phyloP scores from a whole-genome alignment of 1,284 basidiomycete genomes.

The Irpex sp. region DNA sequence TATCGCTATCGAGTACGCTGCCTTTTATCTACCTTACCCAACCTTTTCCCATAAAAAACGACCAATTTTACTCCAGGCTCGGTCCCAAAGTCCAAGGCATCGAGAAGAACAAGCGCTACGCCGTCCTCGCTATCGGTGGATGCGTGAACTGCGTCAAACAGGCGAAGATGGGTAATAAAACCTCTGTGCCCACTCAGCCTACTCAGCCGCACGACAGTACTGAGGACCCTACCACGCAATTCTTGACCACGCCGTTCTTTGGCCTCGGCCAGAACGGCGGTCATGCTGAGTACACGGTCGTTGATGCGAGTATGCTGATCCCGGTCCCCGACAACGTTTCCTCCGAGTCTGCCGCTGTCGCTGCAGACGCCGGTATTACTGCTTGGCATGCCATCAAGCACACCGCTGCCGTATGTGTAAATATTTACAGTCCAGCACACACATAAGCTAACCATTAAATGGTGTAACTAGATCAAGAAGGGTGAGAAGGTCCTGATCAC shows the following conservation, averaged over 20 bases:
- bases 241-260: conserved; percentile 6
- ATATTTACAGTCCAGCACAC: neutral
- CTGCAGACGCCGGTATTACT: conserved; percentile 24
- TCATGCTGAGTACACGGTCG: conserved; percentile 21
- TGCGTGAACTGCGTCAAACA: conserved; percentile 11
- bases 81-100: conserved; percentile 15
- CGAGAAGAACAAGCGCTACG: conserved; percentile 18
- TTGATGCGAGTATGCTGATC: conserved; percentile 17
- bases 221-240: neutral
- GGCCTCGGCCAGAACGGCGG: conserved; percentile 24
- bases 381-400: conserved; percentile 23
- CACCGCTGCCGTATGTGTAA: conserved; percentile 17
- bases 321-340: conserved; percentile 23
- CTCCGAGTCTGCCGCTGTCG: conserved; percentile 22
- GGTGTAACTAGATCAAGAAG: neutral
- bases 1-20: conserved; percentile 18
- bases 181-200: neutral
- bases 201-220: no score
- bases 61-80: conserved; percentile 1
- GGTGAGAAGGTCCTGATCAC: conserved; percentile 23
- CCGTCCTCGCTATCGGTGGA: conserved; percentile 10
- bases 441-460: neutral
- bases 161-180: conserved; percentile 6
- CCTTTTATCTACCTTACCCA: neutral
- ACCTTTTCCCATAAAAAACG: neutral